Conservation (phyloP, 2,329 filamentous ascomycete species). For the Pestalotiopsis sp. region DNA sequence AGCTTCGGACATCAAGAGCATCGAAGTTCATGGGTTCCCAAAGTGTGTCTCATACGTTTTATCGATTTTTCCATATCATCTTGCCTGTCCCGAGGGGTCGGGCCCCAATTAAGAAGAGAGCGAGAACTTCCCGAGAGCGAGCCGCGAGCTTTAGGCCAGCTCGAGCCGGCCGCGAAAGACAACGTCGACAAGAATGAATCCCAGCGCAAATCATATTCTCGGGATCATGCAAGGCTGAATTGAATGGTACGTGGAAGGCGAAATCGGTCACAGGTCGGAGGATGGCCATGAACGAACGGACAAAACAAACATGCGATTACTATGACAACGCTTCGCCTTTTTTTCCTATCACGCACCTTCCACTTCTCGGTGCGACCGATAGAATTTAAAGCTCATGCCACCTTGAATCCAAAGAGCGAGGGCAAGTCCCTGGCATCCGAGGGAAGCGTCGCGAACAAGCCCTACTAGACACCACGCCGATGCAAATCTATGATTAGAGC, state of each 20-base stretch:
- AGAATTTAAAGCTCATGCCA: neutral
- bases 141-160: neutral
- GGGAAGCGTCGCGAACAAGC: neutral
- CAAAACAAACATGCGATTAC: neutral
- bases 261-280: too few relatives aligned
- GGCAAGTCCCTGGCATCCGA: neutral
- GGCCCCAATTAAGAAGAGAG: neutral
- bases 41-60: neutral
- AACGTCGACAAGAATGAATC: too few relatives aligned
- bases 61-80: neutral
- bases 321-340: neutral
- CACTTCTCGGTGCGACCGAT: neutral
- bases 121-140: constrained; percentile 3
- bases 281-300: too few relatives aligned
- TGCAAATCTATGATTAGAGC: neutral
- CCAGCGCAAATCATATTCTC: too few relatives aligned
- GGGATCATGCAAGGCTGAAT: too few relatives aligned
- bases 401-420: neutral
- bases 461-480: neutral
- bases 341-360: neutral
- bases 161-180: too few relatives aligned
- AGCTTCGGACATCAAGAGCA: neutral
- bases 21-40: neutral
- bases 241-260: too few relatives aligned
- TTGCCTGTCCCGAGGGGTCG: neutral